Evolutionary conservation across 805 yeast species (phyloP).

Genomic region (Lipomyces japonicus): DNA sequence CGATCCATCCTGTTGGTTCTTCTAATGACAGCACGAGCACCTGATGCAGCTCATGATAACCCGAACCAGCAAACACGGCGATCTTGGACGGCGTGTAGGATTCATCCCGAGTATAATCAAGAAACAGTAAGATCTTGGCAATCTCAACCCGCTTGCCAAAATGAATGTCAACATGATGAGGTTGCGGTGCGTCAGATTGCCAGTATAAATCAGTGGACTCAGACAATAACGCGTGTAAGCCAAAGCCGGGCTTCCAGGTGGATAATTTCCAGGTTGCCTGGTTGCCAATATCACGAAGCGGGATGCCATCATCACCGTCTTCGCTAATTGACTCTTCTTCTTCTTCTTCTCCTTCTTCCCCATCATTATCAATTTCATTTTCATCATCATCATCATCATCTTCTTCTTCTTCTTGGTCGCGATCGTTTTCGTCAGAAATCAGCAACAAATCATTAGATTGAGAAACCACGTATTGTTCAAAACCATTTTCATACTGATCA

Average conservation of each 20-base stretch:
- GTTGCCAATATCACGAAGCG: constrained; percentile 59
- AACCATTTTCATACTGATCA: too few relatives aligned
- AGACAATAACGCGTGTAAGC: constrained; percentile 59
- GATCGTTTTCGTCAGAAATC: not conserved
- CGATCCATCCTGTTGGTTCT: constrained; percentile 77
- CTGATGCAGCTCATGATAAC: constrained; percentile 69
- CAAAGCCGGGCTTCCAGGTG: constrained; percentile 67
- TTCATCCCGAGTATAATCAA: constrained; percentile 72
- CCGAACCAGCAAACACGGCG: constrained; percentile 66
- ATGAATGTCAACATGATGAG: constrained; percentile 75
- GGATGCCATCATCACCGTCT: constrained; percentile 1
- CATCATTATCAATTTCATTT: not conserved
- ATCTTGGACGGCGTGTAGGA: constrained; percentile 84
- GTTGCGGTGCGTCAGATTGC: constrained; percentile 94
- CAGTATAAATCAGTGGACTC: constrained; percentile 72
- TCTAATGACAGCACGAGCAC: constrained; percentile 57
- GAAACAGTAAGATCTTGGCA: constrained; percentile 63
- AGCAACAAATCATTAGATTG: too few relatives aligned
- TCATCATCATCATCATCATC: not conserved
- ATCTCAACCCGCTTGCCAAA: constrained; percentile 74
- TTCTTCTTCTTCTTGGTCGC: not conserved
- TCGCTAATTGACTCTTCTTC: not conserved
- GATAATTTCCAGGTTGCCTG: constrained; percentile 83
- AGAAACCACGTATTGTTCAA: too few relatives aligned
- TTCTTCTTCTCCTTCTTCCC: not conserved